These are phyloP conservation scores for Hibiscus mutabilis DNA, from an alignment of 345 rosid genomes.

Conservation along the genomic window DNA sequence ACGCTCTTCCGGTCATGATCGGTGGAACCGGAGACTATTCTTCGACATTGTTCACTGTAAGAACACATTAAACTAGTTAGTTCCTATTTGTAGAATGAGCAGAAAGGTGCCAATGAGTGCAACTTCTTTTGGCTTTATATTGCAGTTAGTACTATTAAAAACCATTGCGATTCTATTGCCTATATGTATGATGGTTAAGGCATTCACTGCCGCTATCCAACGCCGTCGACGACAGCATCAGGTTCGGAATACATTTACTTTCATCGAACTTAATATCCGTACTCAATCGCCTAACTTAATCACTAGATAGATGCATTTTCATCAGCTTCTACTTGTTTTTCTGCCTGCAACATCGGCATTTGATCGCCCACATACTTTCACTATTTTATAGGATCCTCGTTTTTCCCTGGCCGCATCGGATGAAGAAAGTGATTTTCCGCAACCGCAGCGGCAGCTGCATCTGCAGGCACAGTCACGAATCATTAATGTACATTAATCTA, in stretches of 20 bases:
- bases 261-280: background rate
- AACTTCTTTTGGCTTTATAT: background rate
- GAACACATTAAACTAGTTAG: conserved; percentile 8
- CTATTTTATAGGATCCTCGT: conserved; percentile 23
- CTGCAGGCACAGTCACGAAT: conserved; percentile 21
- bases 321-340: background rate
- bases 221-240: conserved; percentile 38
- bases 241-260: conserved; percentile 20
- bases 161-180: conserved; percentile 62
- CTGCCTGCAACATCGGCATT: background rate
- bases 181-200: conserved; percentile 46
- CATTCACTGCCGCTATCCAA: conserved; percentile 38
- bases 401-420: conserved; percentile 17
- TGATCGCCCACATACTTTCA: background rate
- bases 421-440: conserved; percentile 46
- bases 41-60: conserved; percentile 47
- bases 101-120: background rate
- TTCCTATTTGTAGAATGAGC: background rate
- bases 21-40: conserved; percentile 53
- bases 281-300: too few species aligned
- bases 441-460: conserved; percentile 6
- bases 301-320: background rate
- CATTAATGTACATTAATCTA: conserved; percentile 13
- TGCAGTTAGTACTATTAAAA: conserved; percentile 52
- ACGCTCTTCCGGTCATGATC: conserved; percentile 54